Conservation (phyloP, 106 monocot genomes). For the Platanthera zijinensis region DNA sequence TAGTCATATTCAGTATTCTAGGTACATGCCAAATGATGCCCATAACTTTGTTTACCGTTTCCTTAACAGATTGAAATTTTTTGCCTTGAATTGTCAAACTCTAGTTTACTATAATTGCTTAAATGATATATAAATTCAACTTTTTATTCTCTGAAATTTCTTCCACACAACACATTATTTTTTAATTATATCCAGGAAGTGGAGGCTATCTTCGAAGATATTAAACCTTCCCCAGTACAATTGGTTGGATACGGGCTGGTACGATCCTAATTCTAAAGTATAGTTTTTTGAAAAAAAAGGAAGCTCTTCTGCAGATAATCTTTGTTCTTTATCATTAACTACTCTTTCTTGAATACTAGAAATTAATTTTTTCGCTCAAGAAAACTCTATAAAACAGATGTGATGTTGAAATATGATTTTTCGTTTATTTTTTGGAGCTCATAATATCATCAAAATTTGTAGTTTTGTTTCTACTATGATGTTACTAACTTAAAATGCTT, state of each 20-base stretch:
- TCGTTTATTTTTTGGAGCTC: neutral
- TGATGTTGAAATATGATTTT: neutral
- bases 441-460: neutral
- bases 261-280: constrained; percentile 9
- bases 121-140: neutral
- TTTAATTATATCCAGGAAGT: constrained; percentile 60
- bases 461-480: neutral
- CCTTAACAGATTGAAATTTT: neutral
- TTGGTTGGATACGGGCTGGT: constrained; percentile 69
- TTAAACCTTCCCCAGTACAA: constrained; percentile 55
- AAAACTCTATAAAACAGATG: neutral
- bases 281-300: constrained; percentile 1
- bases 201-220: constrained; percentile 79
- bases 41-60: neutral
- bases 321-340: neutral
- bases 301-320: neutral
- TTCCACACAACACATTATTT: neutral
- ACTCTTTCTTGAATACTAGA: neutral
- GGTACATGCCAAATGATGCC: neutral
- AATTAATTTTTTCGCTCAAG: neutral
- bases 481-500: constrained; percentile 10
- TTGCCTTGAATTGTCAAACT: neutral
- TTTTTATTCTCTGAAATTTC: constrained; percentile 1
- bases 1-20: neutral
- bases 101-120: neutral